These are phyloP conservation scores for Mrakia hoshinonis DNA, from an alignment of 768 basidiomycete species.

Conservation along the genomic window DNA sequence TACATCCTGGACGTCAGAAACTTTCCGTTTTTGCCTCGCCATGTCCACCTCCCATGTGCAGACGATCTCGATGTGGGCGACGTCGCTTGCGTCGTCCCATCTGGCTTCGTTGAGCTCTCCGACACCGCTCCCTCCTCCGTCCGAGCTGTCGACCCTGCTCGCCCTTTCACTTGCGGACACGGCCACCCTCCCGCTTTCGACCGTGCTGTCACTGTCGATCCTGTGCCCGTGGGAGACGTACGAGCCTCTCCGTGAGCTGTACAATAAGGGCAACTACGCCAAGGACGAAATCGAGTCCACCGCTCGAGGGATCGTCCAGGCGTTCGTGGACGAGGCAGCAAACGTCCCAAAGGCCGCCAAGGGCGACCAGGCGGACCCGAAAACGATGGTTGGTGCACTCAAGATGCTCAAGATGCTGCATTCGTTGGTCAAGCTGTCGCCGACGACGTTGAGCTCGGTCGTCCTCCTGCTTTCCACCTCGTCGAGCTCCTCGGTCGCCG, in stretches of 20 bases:
- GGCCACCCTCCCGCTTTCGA: not conserved
- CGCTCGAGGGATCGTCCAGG: not conserved
- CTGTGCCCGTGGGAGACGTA: not conserved
- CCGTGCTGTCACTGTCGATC: not conserved
- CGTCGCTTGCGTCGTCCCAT: not conserved
- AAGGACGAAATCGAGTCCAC: not conserved
- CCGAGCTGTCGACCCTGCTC: not conserved
- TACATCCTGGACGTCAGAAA: no score
- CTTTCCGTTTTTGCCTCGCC: not conserved
- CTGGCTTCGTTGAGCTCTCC: not conserved
- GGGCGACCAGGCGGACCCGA: not conserved
- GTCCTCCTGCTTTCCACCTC: not conserved
- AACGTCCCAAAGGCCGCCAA: not conserved
- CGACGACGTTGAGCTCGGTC: not conserved
- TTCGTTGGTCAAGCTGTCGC: not conserved
- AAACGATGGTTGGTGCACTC: not conserved
- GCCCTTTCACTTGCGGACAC: not conserved
- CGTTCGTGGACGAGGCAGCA: not conserved
- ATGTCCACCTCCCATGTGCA: not conserved
- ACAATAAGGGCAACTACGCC: slow-evolving; percentile 1
- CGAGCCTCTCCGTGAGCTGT: slow-evolving; percentile 2
- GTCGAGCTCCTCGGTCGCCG: not conserved
- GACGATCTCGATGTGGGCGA: not conserved
- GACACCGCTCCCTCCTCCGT: not conserved
- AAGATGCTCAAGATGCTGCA: slow-evolving; percentile 2